phyloP scores from a whole-genome alignment of 2,329 filamentous ascomycete species.

The Aspergillus novoparasiticus region DNA sequence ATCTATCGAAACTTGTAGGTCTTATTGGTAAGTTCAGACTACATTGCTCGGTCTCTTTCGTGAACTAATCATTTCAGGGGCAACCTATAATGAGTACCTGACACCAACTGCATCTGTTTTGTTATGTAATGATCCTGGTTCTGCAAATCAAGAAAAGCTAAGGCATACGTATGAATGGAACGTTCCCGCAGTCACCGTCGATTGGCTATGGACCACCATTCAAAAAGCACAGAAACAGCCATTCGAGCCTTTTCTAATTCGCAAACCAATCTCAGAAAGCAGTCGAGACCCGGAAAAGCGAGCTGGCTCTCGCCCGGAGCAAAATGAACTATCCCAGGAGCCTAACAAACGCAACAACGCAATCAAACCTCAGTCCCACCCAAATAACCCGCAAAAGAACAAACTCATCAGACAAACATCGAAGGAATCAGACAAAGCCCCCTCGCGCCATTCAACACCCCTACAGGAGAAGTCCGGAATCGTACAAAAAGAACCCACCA shows the following conservation, averaged over 20 bases:
- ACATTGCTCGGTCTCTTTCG: background rate
- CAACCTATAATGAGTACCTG: slow-evolving; percentile 76
- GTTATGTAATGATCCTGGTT: slow-evolving; percentile 63
- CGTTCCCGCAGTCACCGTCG: slow-evolving; percentile 76
- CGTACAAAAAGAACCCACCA: slow-evolving; percentile 1
- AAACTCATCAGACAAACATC: background rate
- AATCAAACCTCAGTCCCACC: background rate
- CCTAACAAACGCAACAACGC: slow-evolving; percentile 7
- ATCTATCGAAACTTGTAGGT: slow-evolving; percentile 74
- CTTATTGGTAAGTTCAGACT: slow-evolving; percentile 61
- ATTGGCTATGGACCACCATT: slow-evolving; percentile 87
- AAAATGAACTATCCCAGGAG: slow-evolving; percentile 8
- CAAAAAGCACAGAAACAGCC: slow-evolving; percentile 52
- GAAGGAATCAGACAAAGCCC: background rate
- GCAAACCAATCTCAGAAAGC: slow-evolving; percentile 26
- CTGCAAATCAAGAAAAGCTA: slow-evolving; percentile 70
- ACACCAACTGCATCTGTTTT: slow-evolving; percentile 73
- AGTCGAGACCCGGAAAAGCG: slow-evolving; percentile 22
- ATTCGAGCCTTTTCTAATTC: slow-evolving; percentile 50
- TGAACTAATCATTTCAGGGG: slow-evolving; percentile 54
- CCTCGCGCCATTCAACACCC: background rate
- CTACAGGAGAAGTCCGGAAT: background rate
- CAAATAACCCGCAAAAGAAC: background rate
- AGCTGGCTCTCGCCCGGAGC: slow-evolving; percentile 23
- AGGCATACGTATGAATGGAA: slow-evolving; percentile 72